phyloP scores from a whole-genome alignment of 1,284 basidiomycete genomes.

The Ustilago bromivora region DNA sequence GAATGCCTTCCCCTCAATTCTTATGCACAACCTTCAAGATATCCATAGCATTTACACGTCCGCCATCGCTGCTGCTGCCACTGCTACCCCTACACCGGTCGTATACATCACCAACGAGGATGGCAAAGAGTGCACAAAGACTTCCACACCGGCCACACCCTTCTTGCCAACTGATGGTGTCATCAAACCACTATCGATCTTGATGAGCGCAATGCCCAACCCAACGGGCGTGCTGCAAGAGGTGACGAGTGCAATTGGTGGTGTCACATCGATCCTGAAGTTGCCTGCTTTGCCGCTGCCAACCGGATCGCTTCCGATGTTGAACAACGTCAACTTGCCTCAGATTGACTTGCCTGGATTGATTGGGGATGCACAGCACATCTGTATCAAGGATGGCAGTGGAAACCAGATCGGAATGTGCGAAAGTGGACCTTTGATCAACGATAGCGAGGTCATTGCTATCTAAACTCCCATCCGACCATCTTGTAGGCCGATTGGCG shows the following conservation, averaged over 20 bases:
- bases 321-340: conserved; percentile 26
- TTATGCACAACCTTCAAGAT: conserved; percentile 23
- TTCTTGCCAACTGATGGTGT: conserved; percentile 24
- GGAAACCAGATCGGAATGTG: conserved; percentile 40
- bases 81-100: conserved; percentile 10
- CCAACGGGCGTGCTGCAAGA: conserved; percentile 22
- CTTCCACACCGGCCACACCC: conserved; percentile 13
- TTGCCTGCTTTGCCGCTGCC: conserved; percentile 25
- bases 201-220: conserved; percentile 25
- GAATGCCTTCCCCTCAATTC: conserved; percentile 29
- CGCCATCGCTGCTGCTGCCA: conserved; percentile 17
- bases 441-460: conserved; percentile 30
- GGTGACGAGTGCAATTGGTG: conserved; percentile 31
- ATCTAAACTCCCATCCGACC: neutral
- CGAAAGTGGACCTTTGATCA: conserved; percentile 28
- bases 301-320: conserved; percentile 32
- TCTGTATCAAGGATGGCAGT: conserved; percentile 32
- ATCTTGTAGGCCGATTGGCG: neutral
- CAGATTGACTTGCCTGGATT: conserved; percentile 32
- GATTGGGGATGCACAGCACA: conserved; percentile 28
- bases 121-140: conserved; percentile 33
- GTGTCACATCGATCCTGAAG: conserved; percentile 25
- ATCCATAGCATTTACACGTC: conserved; percentile 27
- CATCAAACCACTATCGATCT: conserved; percentile 36
- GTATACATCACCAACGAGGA: conserved; percentile 18